Evolutionary conservation across 176 grass and related monocot genomes (phyloP).

Genomic region (Oryza meyeriana): DNA sequence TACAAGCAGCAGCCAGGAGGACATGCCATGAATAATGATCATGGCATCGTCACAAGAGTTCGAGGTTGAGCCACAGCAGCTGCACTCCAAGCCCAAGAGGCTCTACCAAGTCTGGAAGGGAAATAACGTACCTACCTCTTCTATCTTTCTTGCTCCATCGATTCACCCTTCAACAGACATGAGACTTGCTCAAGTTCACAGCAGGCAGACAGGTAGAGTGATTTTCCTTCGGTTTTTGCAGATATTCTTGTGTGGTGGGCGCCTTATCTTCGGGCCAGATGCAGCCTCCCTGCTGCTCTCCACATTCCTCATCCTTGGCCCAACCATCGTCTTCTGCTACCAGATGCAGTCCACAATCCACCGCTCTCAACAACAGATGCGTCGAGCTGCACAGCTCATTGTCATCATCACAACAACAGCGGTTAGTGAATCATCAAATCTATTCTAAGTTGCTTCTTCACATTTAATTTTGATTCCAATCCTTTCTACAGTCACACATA

Average conservation of each 20-base stretch:
- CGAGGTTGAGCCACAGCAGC: neutral
- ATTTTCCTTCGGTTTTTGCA: slow-evolving; percentile 23
- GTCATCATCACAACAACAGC: slow-evolving; percentile 33
- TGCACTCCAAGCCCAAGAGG: slow-evolving; percentile 28
- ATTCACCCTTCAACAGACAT: neutral
- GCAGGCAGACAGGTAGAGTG: neutral
- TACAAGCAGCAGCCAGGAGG: neutral
- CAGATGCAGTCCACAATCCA: slow-evolving; percentile 39
- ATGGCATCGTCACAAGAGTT: slow-evolving; percentile 1
- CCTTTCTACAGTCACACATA: neutral
- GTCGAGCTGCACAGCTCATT: slow-evolving; percentile 17
- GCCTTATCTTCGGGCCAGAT: slow-evolving; percentile 57
- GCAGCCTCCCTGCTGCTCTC: slow-evolving; percentile 50
- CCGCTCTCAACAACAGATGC: slow-evolving; percentile 4
- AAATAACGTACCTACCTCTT: slow-evolving; percentile 42
- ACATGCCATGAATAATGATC: neutral
- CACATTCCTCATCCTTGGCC: slow-evolving; percentile 36
- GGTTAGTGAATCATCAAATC: slow-evolving; percentile 15
- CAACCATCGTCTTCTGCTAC: slow-evolving; percentile 44
- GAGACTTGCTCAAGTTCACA: neutral
- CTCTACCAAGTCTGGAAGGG: slow-evolving; percentile 67
- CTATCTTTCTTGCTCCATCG: neutral
- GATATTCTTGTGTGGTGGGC: slow-evolving; percentile 59
- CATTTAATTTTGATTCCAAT: neutral
- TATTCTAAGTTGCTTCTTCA: neutral